Evolutionary conservation across 768 basidiomycete species (phyloP), one percentile per base, ranked within the genome.

Genomic region (Pulveroboletus sp.): DNA sequence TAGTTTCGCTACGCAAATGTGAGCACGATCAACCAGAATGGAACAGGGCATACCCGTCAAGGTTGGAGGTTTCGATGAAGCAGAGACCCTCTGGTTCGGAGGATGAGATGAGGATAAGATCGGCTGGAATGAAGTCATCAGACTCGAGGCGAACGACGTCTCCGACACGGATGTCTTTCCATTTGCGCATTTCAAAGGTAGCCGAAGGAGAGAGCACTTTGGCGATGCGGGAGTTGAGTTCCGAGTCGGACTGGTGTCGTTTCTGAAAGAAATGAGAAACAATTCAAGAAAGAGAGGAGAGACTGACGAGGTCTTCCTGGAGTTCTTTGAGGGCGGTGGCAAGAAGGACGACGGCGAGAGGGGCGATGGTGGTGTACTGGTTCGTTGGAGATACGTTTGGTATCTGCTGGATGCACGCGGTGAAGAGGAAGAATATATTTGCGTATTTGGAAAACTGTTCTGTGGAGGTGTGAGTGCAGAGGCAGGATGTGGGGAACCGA

Each of bases 401-500:
- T 57, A 99, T 93, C 73, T 99, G 96, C 63, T 98, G 95, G 42
- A 98, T 98, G 70, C 79, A 85, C 17, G 92, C 92, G 26, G 95
- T 97, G 75, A 99, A 98, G 50, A 99, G 76, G 78, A 99, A 99
- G 77, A 99, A 99, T 53, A 98, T 45, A 65, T 99, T 98, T 58
- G 96, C 95, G 66, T 97, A 97, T 81, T 96, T 92, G 37, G 91
- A 93, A 75, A 97, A 96, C 81, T 97, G 93, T 67, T 95, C 94
- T 95, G 70, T 6, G 3, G 43, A 13, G 6, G 29, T 1, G 34
- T 67, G 31, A 62, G 56, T 10, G n/a, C n/a, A n/a, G n/a, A n/a
- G n/a, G n/a, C n/a, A n/a, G n/a, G n/a, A n/a, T n/a, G n/a, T n/a
- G n/a, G 12, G 27, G 27, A 12, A 31, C 14, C 6, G n/a, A 6